A percentile compares a stretch with the other conserved stretches of the same genome.
Evolutionary conservation across 2,329 filamentous ascomycete species (phyloP).

Genomic region (Stemphylium lycopersici): DNA sequence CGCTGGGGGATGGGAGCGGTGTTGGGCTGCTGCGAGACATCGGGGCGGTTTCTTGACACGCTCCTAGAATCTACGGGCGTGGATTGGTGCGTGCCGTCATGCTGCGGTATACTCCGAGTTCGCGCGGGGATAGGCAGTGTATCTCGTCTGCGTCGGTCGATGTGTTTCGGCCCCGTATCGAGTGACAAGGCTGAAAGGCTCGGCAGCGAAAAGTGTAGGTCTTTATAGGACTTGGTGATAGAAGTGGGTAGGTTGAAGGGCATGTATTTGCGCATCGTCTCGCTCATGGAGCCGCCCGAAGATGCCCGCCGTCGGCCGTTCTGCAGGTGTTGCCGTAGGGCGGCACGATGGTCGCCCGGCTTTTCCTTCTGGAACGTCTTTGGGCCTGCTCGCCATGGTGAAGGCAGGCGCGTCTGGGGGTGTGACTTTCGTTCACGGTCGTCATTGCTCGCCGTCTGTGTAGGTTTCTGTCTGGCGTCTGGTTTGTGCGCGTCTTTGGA

Average conservation of each 20-base stretch:
- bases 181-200: constrained; percentile 39
- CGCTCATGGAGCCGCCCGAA: constrained; percentile 46
- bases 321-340: constrained; percentile 48
- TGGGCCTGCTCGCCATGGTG: constrained; percentile 53
- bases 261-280: constrained; percentile 45
- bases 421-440: constrained; percentile 16
- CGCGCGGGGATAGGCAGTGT: constrained; percentile 17
- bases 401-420: constrained; percentile 45
- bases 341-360: constrained; percentile 44
- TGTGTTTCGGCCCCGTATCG: constrained; percentile 22
- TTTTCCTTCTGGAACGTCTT: constrained; percentile 43
- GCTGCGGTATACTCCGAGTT: constrained; percentile 22
- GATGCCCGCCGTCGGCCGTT: constrained; percentile 47
- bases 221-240: constrained; percentile 43
- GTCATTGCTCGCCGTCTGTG: constrained; percentile 8
- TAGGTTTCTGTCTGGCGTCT: not conserved
- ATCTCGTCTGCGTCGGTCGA: constrained; percentile 22
- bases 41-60: constrained; percentile 6
- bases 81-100: constrained; percentile 29
- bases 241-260: constrained; percentile 46
- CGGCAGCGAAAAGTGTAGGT: constrained; percentile 47
- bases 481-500: not conserved
- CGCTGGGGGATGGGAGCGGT: constrained; percentile 26
- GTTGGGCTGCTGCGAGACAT: constrained; percentile 17
- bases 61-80: constrained; percentile 12